Base-by-base conservation (phyloP, 192 early-diverging fungal species). In the Gigaspora rosea region DNA sequence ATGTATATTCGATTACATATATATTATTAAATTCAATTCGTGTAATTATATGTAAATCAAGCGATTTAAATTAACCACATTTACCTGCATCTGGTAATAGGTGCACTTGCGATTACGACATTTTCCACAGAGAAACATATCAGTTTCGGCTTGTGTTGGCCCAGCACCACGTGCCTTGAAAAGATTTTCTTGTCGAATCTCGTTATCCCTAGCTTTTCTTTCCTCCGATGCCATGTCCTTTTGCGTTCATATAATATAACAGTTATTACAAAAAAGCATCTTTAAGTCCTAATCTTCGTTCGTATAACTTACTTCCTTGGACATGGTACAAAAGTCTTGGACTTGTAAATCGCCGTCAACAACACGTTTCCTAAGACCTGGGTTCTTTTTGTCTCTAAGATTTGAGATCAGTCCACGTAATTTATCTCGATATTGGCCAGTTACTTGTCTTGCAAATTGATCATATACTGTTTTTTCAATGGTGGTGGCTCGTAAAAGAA, bases 201-300 rank as follows among this genome's bases (percentile, higher is more conserved):
- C 87, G 49, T 90, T 84, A 57, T 94, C 89, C 18, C 88, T 86
- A 22, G 88, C 85, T 81, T 92, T 92, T 12, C 87, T 86, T 71
- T 96, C 92, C 70, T 94, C 92, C 1, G 95, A 94, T 47, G 95
- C 96, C 95, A 99, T 95, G 58, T 98, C 96, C 86, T 92, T 16
- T 74, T 36, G 48, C 33, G 49, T 58, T 13, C 7, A 2, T 4
- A 32, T 49, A 48, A 62, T 16, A 22, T 27, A 22, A 68, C 4
- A 16, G n/a, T n/a, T 66, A 18, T 47, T 47, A 46, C 10, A n/a
- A 47, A 10, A 22, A 66, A 9, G 46, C 8, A n/a, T n/a, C 15
- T 9, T 20, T 46, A 46, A n/a, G 22, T 64, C 15, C 33, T 64
- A 4, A 15, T 41, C 15, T 36, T 35, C 6, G 5, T n/a, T 33